A percentile compares a stretch with the other conserved stretches of the same genome.
These are phyloP conservation scores for Rhizopus delemar DNA, from an alignment of 371 early-diverging fungal species.

Conservation along the genomic window DNA sequence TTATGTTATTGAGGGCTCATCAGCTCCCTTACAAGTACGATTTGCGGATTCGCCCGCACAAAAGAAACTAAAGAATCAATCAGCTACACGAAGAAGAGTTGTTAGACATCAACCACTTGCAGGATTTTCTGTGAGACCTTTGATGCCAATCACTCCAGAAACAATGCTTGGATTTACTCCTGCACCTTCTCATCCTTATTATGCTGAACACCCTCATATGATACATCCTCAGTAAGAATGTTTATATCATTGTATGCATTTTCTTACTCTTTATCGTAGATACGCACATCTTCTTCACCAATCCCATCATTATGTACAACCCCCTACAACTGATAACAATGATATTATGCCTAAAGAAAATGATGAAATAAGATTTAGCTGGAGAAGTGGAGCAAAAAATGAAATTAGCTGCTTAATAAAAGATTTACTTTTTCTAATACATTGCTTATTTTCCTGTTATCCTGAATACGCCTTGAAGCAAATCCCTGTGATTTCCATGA, in stretches of 20 bases:
- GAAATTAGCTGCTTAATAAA: neutral
- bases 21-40: conserved; percentile 74
- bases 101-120: conserved; percentile 40
- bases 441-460: too few species aligned
- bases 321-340: neutral
- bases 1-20: conserved; percentile 59
- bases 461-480: too few species aligned
- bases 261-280: neutral
- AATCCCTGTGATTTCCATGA: too few species aligned
- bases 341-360: neutral
- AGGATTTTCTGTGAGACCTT: conserved; percentile 32
- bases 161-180: conserved; percentile 48
- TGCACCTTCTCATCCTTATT: conserved; percentile 16
- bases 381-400: conserved; percentile 7
- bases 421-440: too few species aligned
- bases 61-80: conserved; percentile 72
- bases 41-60: conserved; percentile 83
- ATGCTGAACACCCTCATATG: conserved; percentile 15
- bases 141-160: conserved; percentile 54
- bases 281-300: conserved; percentile 2
- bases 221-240: conserved; percentile 21
- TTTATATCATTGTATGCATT: neutral
- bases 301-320: conserved; percentile 3
- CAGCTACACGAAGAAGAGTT: conserved; percentile 41
- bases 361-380: conserved; percentile 4